These are phyloP conservation scores for Teunomyces cretensis DNA, from an alignment of 805 yeast genomes.

Conservation along the genomic window DNA sequence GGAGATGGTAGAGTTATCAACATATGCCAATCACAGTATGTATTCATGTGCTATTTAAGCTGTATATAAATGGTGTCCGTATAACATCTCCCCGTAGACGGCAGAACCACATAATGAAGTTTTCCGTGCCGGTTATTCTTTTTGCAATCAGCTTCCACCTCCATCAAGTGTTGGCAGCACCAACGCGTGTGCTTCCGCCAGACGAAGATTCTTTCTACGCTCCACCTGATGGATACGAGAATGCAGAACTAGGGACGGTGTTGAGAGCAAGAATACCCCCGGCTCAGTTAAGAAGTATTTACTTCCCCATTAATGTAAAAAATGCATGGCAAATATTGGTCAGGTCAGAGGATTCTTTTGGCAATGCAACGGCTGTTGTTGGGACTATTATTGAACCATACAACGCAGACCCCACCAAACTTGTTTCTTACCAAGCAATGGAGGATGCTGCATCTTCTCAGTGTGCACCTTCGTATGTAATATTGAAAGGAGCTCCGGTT, in stretches of 20 bases:
- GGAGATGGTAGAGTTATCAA: too few species aligned
- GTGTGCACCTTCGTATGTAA: constrained; percentile 21
- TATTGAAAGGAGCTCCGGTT: constrained; percentile 4
- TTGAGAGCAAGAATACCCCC: background rate
- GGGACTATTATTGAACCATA: constrained; percentile 22
- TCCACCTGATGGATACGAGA: background rate
- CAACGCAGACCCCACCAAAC: constrained; percentile 20
- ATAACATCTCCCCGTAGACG: too few species aligned
- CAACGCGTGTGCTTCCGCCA: background rate
- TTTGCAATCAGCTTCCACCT: background rate
- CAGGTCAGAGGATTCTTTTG: constrained; percentile 19
- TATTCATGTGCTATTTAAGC: too few species aligned
- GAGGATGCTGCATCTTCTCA: constrained; percentile 19
- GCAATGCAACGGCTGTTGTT: constrained; percentile 19
- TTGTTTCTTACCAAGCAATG: constrained; percentile 18
- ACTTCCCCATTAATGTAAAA: constrained; percentile 3
- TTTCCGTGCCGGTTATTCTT: background rate
- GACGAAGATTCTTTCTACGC: background rate
- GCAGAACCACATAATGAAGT: background rate
- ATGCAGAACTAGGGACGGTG: background rate
- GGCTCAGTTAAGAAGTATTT: background rate
- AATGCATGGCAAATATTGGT: constrained; percentile 19
- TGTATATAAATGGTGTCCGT: too few species aligned
- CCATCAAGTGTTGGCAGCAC: background rate
- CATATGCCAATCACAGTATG: too few species aligned